These are phyloP conservation scores for Podosphaera aphanis DNA, from an alignment of 2,329 filamentous ascomycete species.

Conservation along the genomic window DNA sequence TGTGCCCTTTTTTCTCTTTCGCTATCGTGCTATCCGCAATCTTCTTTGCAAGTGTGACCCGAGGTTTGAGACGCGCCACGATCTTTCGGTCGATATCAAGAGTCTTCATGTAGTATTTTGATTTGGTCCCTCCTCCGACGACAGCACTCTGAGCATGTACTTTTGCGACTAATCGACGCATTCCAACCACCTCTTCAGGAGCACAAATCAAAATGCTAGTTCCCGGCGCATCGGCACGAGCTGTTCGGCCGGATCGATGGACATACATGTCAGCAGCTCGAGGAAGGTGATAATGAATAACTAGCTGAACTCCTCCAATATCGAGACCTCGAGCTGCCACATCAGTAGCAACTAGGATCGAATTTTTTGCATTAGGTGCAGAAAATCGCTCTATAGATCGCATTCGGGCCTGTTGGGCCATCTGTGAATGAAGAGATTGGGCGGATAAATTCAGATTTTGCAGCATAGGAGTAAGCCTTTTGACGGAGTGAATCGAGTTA, in stretches of 20 bases:
- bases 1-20: constrained; percentile 65
- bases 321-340: constrained; percentile 85
- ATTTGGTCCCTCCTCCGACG: constrained; percentile 20
- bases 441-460: constrained; percentile 59
- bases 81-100: constrained; percentile 66
- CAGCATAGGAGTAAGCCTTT: constrained; percentile 63
- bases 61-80: constrained; percentile 49
- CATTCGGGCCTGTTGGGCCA: constrained; percentile 89
- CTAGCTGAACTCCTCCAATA: constrained; percentile 69
- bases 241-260: constrained; percentile 82
- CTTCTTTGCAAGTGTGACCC: constrained; percentile 61
- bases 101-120: constrained; percentile 49
- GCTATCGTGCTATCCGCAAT: constrained; percentile 64
- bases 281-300: constrained; percentile 89
- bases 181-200: constrained; percentile 73
- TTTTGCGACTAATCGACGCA: constrained; percentile 63
- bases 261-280: constrained; percentile 83
- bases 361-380: constrained; percentile 27
- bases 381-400: constrained; percentile 79
- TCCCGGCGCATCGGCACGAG: constrained; percentile 55
- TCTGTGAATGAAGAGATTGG: constrained; percentile 68
- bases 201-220: constrained; percentile 72
- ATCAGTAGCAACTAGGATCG: constrained; percentile 75
- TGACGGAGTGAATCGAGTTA: constrained; percentile 84
- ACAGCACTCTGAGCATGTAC: constrained; percentile 43